A percentile compares a stretch with the other conserved stretches of the same genome.
Conservation (phyloP, 2,329 filamentous ascomycete species). For the Nigrospora oryzae region DNA sequence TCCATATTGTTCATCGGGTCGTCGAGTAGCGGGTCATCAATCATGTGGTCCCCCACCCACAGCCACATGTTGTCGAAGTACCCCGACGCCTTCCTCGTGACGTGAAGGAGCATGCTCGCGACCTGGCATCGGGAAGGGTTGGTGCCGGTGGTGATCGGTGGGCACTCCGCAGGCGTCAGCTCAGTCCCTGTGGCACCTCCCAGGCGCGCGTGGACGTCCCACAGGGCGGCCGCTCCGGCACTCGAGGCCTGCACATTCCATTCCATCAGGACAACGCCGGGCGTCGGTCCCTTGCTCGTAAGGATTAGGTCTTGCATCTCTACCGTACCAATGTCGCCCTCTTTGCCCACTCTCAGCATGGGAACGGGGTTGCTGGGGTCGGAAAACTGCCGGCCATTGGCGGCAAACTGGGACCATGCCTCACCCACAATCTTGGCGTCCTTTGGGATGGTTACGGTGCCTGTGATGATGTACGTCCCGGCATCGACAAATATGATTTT, state of each 20-base stretch:
- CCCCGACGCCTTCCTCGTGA: conserved; percentile 20
- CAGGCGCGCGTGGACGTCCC: conserved; percentile 94
- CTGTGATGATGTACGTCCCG: conserved; percentile 31
- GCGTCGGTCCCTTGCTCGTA: conserved; percentile 55
- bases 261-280: conserved; percentile 63
- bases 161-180: conserved; percentile 71
- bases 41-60: conserved; percentile 19
- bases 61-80: conserved; percentile 36
- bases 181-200: conserved; percentile 79
- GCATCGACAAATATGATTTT: conserved; percentile 36
- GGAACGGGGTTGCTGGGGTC: conserved; percentile 6
- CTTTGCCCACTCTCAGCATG: conserved; percentile 49
- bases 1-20: conserved; percentile 29
- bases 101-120: conserved; percentile 27
- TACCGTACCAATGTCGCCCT: conserved; percentile 55
- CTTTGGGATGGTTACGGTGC: conserved; percentile 23
- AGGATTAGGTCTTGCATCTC: conserved; percentile 69
- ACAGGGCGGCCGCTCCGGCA: conserved; percentile 70
- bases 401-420: conserved; percentile 19
- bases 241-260: conserved; percentile 66
- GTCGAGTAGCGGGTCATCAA: conserved; percentile 44
- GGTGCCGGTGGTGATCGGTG: conserved; percentile 61
- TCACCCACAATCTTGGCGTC: conserved; percentile 27
- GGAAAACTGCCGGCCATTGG: conserved; percentile 9
- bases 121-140: conserved; percentile 47